Base-by-base conservation (phyloP, 1,139 yeast genomes). In the Taphrina flavorubra region DNA sequence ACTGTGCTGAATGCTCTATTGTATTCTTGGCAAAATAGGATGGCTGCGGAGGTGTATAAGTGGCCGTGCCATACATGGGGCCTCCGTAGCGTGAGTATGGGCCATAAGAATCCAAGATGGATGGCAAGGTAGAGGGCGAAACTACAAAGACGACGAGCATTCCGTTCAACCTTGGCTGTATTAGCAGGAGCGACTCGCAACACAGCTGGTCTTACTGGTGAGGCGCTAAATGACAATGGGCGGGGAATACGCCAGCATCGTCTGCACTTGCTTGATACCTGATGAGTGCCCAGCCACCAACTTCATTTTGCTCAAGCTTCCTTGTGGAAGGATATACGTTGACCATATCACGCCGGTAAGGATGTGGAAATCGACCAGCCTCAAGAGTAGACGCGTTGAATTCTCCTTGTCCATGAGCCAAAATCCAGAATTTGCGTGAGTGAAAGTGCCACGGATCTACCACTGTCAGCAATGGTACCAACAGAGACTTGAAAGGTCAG, bases 161-260 rank as follows among this genome's bases (percentile, higher is more conserved):
- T 18, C 69, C 69, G 53, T 49, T 66, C 31, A 66, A 34, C n/a
- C 51, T 46, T 25, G 51, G 4, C 18, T 46, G 20, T n/a, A 39
- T 39, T 14, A 39, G 42, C 42, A 39, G 42, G 11, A 14, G 14
- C 14, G 4, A 25, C 6, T 39, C 14, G 11, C 42, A 11, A 39
- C 14, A 2, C 14, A 14, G 42, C 42, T 10, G 11, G 10, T 46
- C 51, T 46, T 46, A 46, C 51, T 47, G 51, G 39, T 66, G 69
- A n/a, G 64, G 69, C 34, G 37, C 49, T 14, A 66, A 42, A 56
- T 66, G 69, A 37, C 69, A 66, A 18, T 66, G 69, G n/a, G 51
- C 34, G 40, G 57, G 56, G 39, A 53, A 66, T 8, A 60, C 69
- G 8, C 69, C 69, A 7, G 69, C 58, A 34, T 60, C 66, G 39